Evolutionary conservation across 1,284 basidiomycete genomes (phyloP), one percentile per base, ranked within the genome.

Genomic region (Leccinum glutinopallens): DNA sequence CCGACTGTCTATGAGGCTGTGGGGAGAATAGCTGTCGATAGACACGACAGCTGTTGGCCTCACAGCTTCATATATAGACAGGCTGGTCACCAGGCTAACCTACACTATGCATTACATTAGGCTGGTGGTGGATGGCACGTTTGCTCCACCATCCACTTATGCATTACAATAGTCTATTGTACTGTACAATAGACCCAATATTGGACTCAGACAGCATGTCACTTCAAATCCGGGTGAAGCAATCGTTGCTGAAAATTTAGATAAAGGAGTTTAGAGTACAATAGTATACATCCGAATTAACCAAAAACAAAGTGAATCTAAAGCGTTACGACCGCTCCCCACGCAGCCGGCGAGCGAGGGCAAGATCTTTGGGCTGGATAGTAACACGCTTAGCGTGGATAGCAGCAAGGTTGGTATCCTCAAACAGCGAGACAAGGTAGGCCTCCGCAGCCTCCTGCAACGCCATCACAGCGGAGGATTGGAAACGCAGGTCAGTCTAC

Each of bases 401-500:
- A 59, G 88, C 89, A 60, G 86, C 86, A 70, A 90, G 81, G 76
- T 90, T 90, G 72, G 87, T 86, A 67, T 87, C 86, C 67, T 88
- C 85, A 72, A 93, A 93, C 70, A 93, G 80, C 32, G 88, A 90
- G 73, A 93, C 91, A 69, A 92, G 88, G 81, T 93, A 93, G 2
- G 84, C 83, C 80, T 92, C 90, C 39, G 87, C 84, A 2, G 91
- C 89, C 78, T 92, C 89, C 78, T 92, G 91, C 66, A 93, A 81
- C 5, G 89, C 89, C 80, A 84, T 81, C 63, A 92, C 88, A 71
- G 87, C 91, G 64, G 86, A 90, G 39, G 86, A 91, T 80, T 90
- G 88, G 85, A 90, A 90, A 65, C 88, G 86, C 63, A 89, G 78
- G 71, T 92, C 90, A 70, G 91, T 92, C 90, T 93, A 56, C 5